Evolutionary conservation across 306 rosid species (phyloP).

Genomic region (Pyrus betulifolia): DNA sequence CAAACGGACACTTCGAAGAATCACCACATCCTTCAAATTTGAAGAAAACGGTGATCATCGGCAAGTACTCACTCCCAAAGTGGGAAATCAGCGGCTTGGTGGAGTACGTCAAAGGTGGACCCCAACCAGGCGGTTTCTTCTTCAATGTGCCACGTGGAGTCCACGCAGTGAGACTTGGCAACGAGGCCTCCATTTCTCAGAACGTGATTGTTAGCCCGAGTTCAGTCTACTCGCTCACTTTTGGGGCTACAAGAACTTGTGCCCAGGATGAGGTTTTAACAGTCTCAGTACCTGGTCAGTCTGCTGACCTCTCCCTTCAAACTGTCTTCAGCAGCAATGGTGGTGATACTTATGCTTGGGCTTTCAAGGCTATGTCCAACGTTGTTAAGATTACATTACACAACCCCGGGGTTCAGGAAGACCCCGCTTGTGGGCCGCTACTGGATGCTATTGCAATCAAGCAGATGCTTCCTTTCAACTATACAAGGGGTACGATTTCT

Average conservation of each 20-base stretch:
- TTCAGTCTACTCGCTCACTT: slow-evolving; percentile 31
- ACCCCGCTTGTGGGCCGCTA: slow-evolving; percentile 54
- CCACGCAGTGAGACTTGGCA: slow-evolving; percentile 47
- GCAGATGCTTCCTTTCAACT: slow-evolving; percentile 23
- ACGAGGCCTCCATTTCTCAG: slow-evolving; percentile 50
- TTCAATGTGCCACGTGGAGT: slow-evolving; percentile 35
- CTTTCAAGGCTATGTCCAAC: slow-evolving; percentile 20
- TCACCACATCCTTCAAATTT: slow-evolving; percentile 30
- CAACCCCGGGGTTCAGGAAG: slow-evolving; percentile 48
- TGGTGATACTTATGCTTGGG: slow-evolving; percentile 42
- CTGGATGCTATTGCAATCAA: slow-evolving; percentile 45
- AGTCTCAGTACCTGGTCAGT: slow-evolving; percentile 14
- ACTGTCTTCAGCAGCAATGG: slow-evolving; percentile 40
- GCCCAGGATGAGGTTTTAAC: slow-evolving; percentile 42
- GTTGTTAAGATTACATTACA: slow-evolving; percentile 34
- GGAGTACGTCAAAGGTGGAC: slow-evolving; percentile 47
- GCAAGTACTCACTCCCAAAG: slow-evolving; percentile 44
- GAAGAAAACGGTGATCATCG: slow-evolving; percentile 38
- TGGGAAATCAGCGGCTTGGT: slow-evolving; percentile 52
- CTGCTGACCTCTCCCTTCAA: slow-evolving; percentile 33
- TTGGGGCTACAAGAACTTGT: slow-evolving; percentile 50
- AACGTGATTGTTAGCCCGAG: slow-evolving; percentile 17
- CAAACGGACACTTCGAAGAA: slow-evolving; percentile 49
- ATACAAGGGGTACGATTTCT: slow-evolving; percentile 12
- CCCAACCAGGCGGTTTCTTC: slow-evolving; percentile 51